Evolutionary conservation across 257 asterid species (phyloP).

Genomic region (Linderniella brevidens): DNA sequence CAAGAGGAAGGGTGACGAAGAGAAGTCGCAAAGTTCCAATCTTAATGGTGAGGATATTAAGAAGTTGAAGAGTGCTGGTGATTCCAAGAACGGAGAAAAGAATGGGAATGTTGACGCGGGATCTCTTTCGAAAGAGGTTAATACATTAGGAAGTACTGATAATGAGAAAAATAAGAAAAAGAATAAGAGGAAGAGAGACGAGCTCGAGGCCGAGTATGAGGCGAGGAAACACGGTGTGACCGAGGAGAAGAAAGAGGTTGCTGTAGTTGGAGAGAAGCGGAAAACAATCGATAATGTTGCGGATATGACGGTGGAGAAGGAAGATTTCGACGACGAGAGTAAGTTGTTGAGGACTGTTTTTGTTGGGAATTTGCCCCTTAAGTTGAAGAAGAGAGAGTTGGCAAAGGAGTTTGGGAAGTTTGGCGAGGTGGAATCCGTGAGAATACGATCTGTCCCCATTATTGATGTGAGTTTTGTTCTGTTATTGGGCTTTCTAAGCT

Average conservation of each 20-base stretch:
- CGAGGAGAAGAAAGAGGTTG: slow-evolving; percentile 11
- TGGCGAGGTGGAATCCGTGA: slow-evolving; percentile 82
- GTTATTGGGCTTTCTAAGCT: not conserved
- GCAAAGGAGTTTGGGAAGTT: slow-evolving; percentile 57
- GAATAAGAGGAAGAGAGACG: slow-evolving; percentile 84
- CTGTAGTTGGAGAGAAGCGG: slow-evolving; percentile 71
- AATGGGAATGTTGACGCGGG: slow-evolving; percentile 1
- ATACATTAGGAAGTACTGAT: slow-evolving; percentile 3
- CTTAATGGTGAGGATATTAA: slow-evolving; percentile 13
- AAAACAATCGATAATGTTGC: slow-evolving; percentile 69
- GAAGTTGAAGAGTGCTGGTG: slow-evolving; percentile 21
- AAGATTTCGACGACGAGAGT: slow-evolving; percentile 84
- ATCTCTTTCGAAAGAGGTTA: slow-evolving; percentile 9
- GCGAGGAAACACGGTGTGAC: slow-evolving; percentile 37
- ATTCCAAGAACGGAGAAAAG: slow-evolving; percentile 4
- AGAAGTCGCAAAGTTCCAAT: slow-evolving; percentile 11
- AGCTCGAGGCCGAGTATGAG: slow-evolving; percentile 79
- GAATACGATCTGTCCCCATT: slow-evolving; percentile 85
- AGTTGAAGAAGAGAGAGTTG: slow-evolving; percentile 62
- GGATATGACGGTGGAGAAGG: slow-evolving; percentile 55
- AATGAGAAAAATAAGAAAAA: slow-evolving; percentile 17
- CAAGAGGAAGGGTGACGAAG: slow-evolving; percentile 24
- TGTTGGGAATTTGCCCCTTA: slow-evolving; percentile 78
- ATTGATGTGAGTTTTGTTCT: slow-evolving; percentile 46
- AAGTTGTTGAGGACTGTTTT: slow-evolving; percentile 85